Base-by-base conservation (phyloP, 768 basidiomycete genomes). In the Termitomyces sp. region DNA sequence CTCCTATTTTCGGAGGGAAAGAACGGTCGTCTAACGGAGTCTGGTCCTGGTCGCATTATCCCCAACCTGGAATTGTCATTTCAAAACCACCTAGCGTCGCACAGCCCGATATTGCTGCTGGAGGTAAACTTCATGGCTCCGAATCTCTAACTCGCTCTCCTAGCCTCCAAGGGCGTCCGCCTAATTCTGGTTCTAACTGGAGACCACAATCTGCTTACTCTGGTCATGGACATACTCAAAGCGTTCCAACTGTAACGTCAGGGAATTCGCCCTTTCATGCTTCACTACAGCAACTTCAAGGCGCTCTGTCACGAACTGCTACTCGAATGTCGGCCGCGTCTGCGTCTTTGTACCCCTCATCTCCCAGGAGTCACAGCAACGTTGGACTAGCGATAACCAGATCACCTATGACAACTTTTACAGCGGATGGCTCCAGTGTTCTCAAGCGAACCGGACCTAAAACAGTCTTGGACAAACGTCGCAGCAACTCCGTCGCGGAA, bases 1-100 rank as follows among this genome's bases (percentile, higher is more conserved):
- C 88, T 2, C 87, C 86, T 26, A 71, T 90, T 36, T 91, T 92
- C 63, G 88, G 89, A n/a, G 88, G 90, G 2, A 84, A 84, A 63
- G 88, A 90, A 63, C 64, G 76, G 43, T 70, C 80, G 36, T 79
- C 81, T 54, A 75, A 77, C 46, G 76, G 78, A 6, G 67, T 76
- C 18, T 86, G 83, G 80, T 77, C 76, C 50, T 85, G 83, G 83
- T 77, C 81, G 0, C 80, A 81, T 60, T 84, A 83, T 61, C 65
- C 74, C 32, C 77, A 76, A 43, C 74, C 78, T 13, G 71, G 61
- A 51, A 52, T 46, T 16, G 39, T 31, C 18, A 57, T 61, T 10
- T 47, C 65, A 24, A 57, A 62, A 29, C 56, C 67, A 20, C 59
- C 57, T 26, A 49, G 55, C 36, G 36, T 49, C 10, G 59, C 53